These are phyloP conservation scores for Starmerella apis DNA, from an alignment of 805 yeast species.

Conservation along the genomic window DNA sequence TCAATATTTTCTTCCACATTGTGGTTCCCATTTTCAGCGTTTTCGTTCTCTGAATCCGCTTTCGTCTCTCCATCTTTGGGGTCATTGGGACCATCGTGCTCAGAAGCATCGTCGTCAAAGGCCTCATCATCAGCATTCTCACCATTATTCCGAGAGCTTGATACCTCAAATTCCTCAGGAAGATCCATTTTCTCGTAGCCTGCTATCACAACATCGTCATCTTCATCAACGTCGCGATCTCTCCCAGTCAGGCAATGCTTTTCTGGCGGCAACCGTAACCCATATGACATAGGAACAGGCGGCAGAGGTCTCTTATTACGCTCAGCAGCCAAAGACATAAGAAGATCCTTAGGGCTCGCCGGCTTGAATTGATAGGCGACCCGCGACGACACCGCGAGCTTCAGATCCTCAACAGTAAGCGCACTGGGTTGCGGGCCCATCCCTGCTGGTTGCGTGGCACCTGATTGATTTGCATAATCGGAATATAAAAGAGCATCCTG, in stretches of 20 bases:
- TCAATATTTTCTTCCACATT: conserved; percentile 1
- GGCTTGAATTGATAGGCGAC: conserved; percentile 96
- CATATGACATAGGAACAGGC: conserved; percentile 82
- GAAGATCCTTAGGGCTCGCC: conserved; percentile 82
- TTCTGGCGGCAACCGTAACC: conserved; percentile 92
- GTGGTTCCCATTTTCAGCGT: too few species aligned
- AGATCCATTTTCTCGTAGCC: conserved; percentile 23
- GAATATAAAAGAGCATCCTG: conserved; percentile 83
- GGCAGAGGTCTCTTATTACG: conserved; percentile 84
- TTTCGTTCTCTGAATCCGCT: neutral
- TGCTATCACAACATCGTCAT: conserved; percentile 27
- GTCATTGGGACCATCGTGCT: conserved; percentile 12
- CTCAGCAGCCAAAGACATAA: conserved; percentile 85
- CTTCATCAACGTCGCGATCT: conserved; percentile 60
- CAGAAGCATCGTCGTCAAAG: conserved; percentile 2
- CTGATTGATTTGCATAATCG: conserved; percentile 48
- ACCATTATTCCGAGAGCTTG: neutral
- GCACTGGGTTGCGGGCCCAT: conserved; percentile 34
- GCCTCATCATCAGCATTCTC: conserved; percentile 6
- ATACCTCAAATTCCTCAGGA: neutral
- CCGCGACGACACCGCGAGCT: conserved; percentile 85
- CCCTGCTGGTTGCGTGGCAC: conserved; percentile 31
- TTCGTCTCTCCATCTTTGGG: too few species aligned
- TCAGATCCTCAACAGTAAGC: conserved; percentile 76
- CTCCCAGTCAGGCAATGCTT: conserved; percentile 84